Conservation (phyloP, 2,329 filamentous ascomycete genomes). For the Fusarium sp. region DNA sequence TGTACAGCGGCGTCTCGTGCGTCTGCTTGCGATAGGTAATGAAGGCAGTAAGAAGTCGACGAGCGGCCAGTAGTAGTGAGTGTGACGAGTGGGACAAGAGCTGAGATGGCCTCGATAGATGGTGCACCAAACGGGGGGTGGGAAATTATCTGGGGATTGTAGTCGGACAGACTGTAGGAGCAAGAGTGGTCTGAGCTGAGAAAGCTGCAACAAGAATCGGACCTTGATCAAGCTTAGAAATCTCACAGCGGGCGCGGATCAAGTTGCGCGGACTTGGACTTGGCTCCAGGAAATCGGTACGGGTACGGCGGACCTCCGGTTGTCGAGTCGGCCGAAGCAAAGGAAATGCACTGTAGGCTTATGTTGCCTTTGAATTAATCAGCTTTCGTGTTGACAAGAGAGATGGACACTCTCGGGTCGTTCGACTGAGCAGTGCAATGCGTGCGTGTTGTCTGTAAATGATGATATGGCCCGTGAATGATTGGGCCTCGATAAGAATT, state of each 20-base stretch:
- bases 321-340: conserved; percentile 11
- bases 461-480: conserved; percentile 42
- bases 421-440: conserved; percentile 28
- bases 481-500: conserved; percentile 40
- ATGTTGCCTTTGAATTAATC: conserved; percentile 43
- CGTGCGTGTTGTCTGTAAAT: conserved; percentile 41
- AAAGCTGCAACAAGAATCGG: conserved; percentile 41
- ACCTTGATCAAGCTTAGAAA: conserved; percentile 43
- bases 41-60: conserved; percentile 41
- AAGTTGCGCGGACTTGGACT: conserved; percentile 42
- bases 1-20: conserved; percentile 40
- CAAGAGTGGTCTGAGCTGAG: conserved; percentile 44
- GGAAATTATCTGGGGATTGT: conserved; percentile 44
- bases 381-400: conserved; percentile 42
- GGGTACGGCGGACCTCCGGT: conserved; percentile 27
- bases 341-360: conserved; percentile 29
- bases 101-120: conserved; percentile 47
- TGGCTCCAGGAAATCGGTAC: conserved; percentile 26
- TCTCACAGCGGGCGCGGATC: conserved; percentile 44
- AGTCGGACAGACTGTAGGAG: conserved; percentile 40
- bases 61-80: conserved; percentile 26
- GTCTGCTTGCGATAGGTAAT: conserved; percentile 42
- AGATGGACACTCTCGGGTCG: conserved; percentile 32
- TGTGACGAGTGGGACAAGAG: conserved; percentile 52
- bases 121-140: conserved; percentile 46